Percentiles rank a stretch among this genome's conserved stretches.
Conservation (phyloP, 1,284 basidiomycete species). For the Gomphus sp. region DNA sequence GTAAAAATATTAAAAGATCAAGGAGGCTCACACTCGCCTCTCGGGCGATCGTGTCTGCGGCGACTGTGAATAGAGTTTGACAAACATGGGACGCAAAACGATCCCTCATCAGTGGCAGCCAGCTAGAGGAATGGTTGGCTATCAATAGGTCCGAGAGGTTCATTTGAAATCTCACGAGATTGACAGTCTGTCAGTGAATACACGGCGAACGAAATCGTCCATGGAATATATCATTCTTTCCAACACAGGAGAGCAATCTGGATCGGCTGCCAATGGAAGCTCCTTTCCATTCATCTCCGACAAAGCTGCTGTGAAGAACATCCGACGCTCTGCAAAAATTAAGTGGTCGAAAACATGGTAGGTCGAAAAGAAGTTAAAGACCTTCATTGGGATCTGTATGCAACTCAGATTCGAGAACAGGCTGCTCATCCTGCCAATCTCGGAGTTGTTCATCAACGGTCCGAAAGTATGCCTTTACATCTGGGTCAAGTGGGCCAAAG, state of each 20-base stretch:
- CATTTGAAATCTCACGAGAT: slow-evolving; percentile 60
- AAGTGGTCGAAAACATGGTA: slow-evolving; percentile 1
- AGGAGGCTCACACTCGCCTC: slow-evolving; percentile 44
- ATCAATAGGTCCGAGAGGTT: neutral
- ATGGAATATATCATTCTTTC: slow-evolving; percentile 86
- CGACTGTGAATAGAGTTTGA: slow-evolving; percentile 76
- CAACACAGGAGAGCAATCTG: slow-evolving; percentile 80
- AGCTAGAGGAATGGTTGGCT: slow-evolving; percentile 30
- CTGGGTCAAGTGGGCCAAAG: slow-evolving; percentile 80
- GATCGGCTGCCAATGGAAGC: slow-evolving; percentile 82
- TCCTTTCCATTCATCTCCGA: slow-evolving; percentile 81
- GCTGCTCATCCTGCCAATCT: slow-evolving; percentile 62
- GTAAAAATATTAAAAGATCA: neutral
- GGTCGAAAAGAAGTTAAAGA: slow-evolving; percentile 24
- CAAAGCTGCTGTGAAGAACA: slow-evolving; percentile 80
- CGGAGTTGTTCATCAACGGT: slow-evolving; percentile 80
- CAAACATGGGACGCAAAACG: slow-evolving; percentile 90
- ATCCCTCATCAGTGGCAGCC: slow-evolving; percentile 61
- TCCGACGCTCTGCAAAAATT: slow-evolving; percentile 52
- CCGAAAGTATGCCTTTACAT: slow-evolving; percentile 86
- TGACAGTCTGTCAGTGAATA: slow-evolving; percentile 76
- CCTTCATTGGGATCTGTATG: slow-evolving; percentile 69
- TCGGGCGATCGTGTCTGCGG: slow-evolving; percentile 65
- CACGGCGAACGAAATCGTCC: slow-evolving; percentile 87
- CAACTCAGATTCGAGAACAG: slow-evolving; percentile 29